Conservation (phyloP, 768 basidiomycete species). For the Tylopilus vinaceipallidus region DNA sequence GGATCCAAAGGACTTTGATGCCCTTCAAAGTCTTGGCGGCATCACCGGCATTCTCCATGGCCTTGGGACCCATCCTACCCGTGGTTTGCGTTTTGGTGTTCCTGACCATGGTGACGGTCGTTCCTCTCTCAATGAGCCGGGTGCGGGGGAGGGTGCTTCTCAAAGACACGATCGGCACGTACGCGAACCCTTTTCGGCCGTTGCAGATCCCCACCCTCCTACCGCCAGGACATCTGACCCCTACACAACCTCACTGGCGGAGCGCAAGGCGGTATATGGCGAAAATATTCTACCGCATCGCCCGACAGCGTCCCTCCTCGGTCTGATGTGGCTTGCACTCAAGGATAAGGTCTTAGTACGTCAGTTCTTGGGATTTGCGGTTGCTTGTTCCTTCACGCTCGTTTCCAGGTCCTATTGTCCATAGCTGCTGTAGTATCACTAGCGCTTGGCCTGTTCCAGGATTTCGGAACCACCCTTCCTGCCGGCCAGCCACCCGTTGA, state of each 20-base stretch:
- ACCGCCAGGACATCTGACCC: constrained; percentile 12
- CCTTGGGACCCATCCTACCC: constrained; percentile 63
- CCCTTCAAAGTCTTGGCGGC: constrained; percentile 72
- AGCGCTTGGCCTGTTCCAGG: constrained; percentile 91
- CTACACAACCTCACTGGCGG: constrained; percentile 47
- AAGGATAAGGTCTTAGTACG: constrained; percentile 88
- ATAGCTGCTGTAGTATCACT: constrained; percentile 92
- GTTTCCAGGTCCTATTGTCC: constrained; percentile 72
- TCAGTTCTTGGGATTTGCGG: constrained; percentile 9
- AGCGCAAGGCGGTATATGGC: constrained; percentile 70
- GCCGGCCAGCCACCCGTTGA: constrained; percentile 74
- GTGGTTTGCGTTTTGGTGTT: constrained; percentile 37
- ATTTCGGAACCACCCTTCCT: constrained; percentile 72
- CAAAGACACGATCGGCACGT: constrained; percentile 32
- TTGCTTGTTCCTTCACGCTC: constrained; percentile 7
- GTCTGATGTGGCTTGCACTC: constrained; percentile 81
- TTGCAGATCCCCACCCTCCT: constrained; percentile 9
- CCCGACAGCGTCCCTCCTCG: constrained; percentile 64
- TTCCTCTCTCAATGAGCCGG: constrained; percentile 17
- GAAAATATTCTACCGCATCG: constrained; percentile 71
- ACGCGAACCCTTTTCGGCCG: not conserved
- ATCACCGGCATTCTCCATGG: constrained; percentile 60
- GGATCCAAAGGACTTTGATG: constrained; percentile 80
- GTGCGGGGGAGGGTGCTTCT: constrained; percentile 32
- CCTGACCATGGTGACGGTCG: not conserved